Conservation (phyloP, 257 asterid genomes). For the Rauvolfia tetraphylla region DNA sequence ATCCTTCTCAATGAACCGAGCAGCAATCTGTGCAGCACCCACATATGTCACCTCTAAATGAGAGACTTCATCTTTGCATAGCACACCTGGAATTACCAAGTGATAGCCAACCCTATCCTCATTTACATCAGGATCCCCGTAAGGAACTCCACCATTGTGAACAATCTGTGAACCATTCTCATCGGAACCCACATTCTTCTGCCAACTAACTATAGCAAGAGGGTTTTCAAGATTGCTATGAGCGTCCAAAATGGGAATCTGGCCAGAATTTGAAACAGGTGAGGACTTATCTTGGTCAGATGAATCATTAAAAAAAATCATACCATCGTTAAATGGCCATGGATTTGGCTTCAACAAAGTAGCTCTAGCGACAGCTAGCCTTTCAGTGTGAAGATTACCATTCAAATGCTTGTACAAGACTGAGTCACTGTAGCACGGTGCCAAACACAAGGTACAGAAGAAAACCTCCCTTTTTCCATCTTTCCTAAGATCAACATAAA, state of each 20-base stretch:
- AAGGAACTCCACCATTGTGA: neutral
- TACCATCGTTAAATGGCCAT: constrained; percentile 91
- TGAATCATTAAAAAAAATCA: constrained; percentile 60
- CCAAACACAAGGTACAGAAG: constrained; percentile 78
- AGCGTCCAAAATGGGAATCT: constrained; percentile 24
- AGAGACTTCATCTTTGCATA: constrained; percentile 56
- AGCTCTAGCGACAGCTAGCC: constrained; percentile 61
- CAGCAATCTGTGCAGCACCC: constrained; percentile 66
- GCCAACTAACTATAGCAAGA: constrained; percentile 59
- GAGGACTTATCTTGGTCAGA: constrained; percentile 29
- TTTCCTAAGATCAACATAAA: constrained; percentile 79
- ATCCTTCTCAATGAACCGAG: constrained; percentile 51
- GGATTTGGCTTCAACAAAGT: constrained; percentile 85
- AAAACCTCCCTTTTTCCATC: constrained; percentile 80
- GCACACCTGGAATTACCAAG: constrained; percentile 64
- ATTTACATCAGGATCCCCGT: constrained; percentile 20
- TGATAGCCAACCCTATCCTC: constrained; percentile 23
- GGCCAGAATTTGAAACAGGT: constrained; percentile 24
- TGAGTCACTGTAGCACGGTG: constrained; percentile 74
- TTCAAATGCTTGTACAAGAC: constrained; percentile 63
- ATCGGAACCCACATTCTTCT: constrained; percentile 19
- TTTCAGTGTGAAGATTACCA: constrained; percentile 69
- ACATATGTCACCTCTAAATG: constrained; percentile 51
- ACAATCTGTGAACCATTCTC: constrained; percentile 16
- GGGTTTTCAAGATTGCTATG: constrained; percentile 25